Conservation (phyloP, 106 monocot species). For the Platanthera guangdongensis region DNA sequence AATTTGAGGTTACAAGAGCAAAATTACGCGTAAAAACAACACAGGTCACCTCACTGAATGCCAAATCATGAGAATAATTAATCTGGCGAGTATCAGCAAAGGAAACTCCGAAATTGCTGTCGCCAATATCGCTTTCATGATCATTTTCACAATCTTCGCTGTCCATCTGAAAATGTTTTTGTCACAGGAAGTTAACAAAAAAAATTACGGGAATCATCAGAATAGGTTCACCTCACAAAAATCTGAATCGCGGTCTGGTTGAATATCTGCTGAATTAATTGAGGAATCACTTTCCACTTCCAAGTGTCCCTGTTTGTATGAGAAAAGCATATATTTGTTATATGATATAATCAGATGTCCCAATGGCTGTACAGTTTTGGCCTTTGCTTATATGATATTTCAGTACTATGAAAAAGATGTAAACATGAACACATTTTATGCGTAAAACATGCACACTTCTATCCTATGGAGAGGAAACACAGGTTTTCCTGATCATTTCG, state of each 20-base stretch:
- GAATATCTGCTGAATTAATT: background rate
- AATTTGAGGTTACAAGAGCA: background rate
- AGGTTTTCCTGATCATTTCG: background rate
- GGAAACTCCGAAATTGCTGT: background rate
- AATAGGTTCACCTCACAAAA: conserved; percentile 9
- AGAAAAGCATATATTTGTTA: background rate
- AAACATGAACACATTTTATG: background rate
- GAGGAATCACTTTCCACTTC: conserved; percentile 1
- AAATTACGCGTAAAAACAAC: no score
- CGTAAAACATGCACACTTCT: background rate
- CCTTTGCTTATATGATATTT: background rate
- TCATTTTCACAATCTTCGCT: conserved; percentile 10
- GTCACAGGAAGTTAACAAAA: conserved; percentile 4
- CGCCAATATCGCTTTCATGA: conserved; percentile 9
- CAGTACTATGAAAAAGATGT: background rate
- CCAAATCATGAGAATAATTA: background rate
- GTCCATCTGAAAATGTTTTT: conserved; percentile 6
- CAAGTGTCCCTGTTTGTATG: conserved; percentile 9
- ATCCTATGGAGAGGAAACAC: background rate
- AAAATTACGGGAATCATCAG: background rate
- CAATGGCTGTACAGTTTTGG: background rate
- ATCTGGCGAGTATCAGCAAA: background rate
- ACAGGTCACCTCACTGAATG: conserved; percentile 2
- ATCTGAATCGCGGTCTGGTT: conserved; percentile 2
- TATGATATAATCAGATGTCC: background rate